Conservation (phyloP, 225 moss, liverwort and hornwort species). For the Pleurozium schreberi region DNA sequence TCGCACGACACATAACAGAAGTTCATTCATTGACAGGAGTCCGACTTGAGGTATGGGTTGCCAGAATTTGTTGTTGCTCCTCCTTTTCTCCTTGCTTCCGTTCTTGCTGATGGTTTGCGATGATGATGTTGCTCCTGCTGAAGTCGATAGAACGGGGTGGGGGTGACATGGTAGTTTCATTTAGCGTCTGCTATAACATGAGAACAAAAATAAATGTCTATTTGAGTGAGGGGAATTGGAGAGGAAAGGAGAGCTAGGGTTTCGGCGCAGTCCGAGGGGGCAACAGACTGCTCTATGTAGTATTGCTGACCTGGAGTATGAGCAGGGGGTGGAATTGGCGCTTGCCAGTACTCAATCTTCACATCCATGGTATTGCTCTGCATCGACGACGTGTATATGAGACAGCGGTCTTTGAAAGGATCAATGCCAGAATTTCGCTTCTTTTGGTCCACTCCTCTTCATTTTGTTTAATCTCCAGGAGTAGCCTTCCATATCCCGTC, state of each 20-base stretch:
- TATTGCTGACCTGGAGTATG: conserved; percentile 57
- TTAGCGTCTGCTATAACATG: not conserved
- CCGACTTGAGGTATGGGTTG: conserved; percentile 88
- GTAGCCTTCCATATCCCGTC: not conserved
- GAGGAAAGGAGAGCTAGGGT: conserved; percentile 21
- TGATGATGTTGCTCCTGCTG: conserved; percentile 39
- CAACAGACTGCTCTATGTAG: conserved; percentile 23
- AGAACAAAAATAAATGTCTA: not conserved
- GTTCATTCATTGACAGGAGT: conserved; percentile 24
- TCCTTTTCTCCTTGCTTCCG: conserved; percentile 35
- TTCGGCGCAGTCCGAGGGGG: conserved; percentile 12
- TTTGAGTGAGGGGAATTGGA: not conserved
- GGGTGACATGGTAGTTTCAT: conserved; percentile 5
- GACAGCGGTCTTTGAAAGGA: conserved; percentile 18
- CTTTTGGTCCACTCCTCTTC: not conserved
- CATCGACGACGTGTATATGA: conserved; percentile 26
- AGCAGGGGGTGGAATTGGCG: conserved; percentile 67
- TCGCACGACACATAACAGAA: conserved; percentile 6
- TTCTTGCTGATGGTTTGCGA: conserved; percentile 34
- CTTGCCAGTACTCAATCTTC: conserved; percentile 45
- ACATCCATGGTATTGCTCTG: conserved; percentile 29
- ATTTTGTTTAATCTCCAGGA: not conserved
- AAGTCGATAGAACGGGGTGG: conserved; percentile 38
- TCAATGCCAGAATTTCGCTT: not conserved
- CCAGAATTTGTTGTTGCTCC: conserved; percentile 38